Evolutionary conservation across 371 early-diverging fungal genomes (phyloP), one percentile per base, ranked within the genome.

Genomic region (Apophysomyces ossiformis): DNA sequence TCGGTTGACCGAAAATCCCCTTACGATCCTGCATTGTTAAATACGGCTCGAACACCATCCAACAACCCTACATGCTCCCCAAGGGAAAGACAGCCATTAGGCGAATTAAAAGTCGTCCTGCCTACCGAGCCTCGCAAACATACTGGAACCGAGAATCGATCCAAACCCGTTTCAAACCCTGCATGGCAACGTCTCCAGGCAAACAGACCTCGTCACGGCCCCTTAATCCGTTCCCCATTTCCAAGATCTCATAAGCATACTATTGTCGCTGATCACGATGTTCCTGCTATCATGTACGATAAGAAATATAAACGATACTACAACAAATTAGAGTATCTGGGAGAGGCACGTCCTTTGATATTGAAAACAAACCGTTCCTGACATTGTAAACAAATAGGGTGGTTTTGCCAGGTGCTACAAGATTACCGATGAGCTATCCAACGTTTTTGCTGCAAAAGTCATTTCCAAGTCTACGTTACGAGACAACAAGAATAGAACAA

Each of bases 381-480:
- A 39, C 5, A 32, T 2, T 21, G 21, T 46, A 37, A 21, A 37
- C 32, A 41, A 26, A 11, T 70, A 92, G 94, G 96, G 99, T 50
- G 97, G 96, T 11, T 97, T 97, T 85, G 97, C 97, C 0, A 85
- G 88, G 65, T 95, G 95, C 71, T 95, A 89, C 77, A 81, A 87
- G 65, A 92, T 91, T 4, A 64, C 66, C 9, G 77, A 85, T 57
- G 54, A 70, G 9, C 67, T 73, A 21, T 75, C 78, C 16, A 70
- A 76, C 7, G 71, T 74, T 4, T 89, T 81, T 69, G 97, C 97
- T 7, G 89, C 89, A 36, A 97, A 97, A 79, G 90, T 94, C 5
- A 86, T 96, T 32, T 69, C 85, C 39, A 93, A 93, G 66, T 63
- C 79, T 5, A 80, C 88, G 0, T 64, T 94, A 32, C 75, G 73